Evolutionary conservation across 148 eudicot species (phyloP).

Genomic region (Pouteria glomerata): DNA sequence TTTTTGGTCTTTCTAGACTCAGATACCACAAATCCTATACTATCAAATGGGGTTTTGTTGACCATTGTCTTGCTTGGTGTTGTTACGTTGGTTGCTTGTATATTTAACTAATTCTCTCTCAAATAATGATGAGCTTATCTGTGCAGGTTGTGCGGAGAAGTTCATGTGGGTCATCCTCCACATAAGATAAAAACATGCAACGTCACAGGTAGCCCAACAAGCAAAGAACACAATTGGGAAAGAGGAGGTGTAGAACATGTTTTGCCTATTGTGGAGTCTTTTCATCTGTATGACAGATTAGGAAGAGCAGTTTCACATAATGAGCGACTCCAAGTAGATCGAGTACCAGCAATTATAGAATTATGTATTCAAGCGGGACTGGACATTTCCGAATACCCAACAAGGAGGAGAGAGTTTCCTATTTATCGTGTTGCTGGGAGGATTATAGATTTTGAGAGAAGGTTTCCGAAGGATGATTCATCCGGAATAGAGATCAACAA

Average conservation of each 20-base stretch:
- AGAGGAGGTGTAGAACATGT: slow-evolving; percentile 31
- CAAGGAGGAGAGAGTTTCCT: slow-evolving; percentile 37
- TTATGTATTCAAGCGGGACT: slow-evolving; percentile 46
- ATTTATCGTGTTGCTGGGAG: slow-evolving; percentile 40
- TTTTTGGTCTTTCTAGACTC: not conserved
- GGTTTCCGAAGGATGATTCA: slow-evolving; percentile 30
- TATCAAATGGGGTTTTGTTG: not conserved
- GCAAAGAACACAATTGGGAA: slow-evolving; percentile 42
- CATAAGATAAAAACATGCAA: slow-evolving; percentile 42
- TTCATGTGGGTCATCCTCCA: slow-evolving; percentile 37
- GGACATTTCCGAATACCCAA: slow-evolving; percentile 36
- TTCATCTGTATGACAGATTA: slow-evolving; percentile 38
- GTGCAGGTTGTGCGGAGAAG: slow-evolving; percentile 41
- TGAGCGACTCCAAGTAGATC: slow-evolving; percentile 40
- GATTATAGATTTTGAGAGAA: slow-evolving; percentile 35
- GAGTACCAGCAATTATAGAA: slow-evolving; percentile 37
- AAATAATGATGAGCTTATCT: not conserved
- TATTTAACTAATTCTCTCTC: not conserved
- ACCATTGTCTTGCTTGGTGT: not conserved
- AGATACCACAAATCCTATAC: not conserved
- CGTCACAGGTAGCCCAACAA: slow-evolving; percentile 23
- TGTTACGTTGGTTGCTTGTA: not conserved
- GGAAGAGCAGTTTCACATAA: slow-evolving; percentile 50
- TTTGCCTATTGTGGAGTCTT: slow-evolving; percentile 36
- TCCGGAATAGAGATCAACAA: slow-evolving; percentile 14